phyloP scores from a whole-genome alignment of 1,284 basidiomycete genomes.

The Takashimella koratensis region DNA sequence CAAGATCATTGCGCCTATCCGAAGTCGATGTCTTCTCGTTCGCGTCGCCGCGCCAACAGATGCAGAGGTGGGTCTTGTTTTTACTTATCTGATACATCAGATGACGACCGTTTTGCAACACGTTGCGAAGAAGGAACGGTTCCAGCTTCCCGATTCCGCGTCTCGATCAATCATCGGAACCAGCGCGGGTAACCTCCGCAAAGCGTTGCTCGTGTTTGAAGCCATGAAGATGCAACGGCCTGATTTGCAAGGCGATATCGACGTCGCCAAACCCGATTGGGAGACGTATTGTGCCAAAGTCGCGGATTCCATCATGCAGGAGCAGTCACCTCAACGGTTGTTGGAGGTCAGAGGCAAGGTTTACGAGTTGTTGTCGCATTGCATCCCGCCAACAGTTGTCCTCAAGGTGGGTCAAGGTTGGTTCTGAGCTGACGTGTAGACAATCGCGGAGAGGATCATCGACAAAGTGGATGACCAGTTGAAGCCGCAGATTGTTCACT shows the following conservation, averaged over 20 bases:
- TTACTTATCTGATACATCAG: conserved; percentile 52
- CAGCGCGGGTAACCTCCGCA: conserved; percentile 86
- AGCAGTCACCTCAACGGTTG: conserved; percentile 86
- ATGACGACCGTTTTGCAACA: conserved; percentile 74
- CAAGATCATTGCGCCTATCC: conserved; percentile 94
- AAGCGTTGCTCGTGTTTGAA: conserved; percentile 91
- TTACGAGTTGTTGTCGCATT: conserved; percentile 94
- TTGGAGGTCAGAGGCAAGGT: conserved; percentile 89
- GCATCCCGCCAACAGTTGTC: conserved; percentile 91
- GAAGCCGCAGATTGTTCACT: conserved; percentile 88
- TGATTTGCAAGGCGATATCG: conserved; percentile 65
- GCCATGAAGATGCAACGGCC: conserved; percentile 94
- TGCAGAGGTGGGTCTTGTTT: conserved; percentile 60
- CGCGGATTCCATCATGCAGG: conserved; percentile 86
- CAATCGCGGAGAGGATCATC: conserved; percentile 79
- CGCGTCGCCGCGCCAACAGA: conserved; percentile 83
- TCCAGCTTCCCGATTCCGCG: conserved; percentile 73
- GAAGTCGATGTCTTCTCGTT: conserved; percentile 88
- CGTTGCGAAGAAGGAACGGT: conserved; percentile 78
- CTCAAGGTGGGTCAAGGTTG: conserved; percentile 62
- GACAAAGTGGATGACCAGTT: conserved; percentile 81
- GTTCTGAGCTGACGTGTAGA: conserved; percentile 54
- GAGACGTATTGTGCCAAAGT: conserved; percentile 95
- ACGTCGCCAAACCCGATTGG: conserved; percentile 96
- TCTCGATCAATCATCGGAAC: conserved; percentile 71